Base-by-base conservation (phyloP, 768 basidiomycete species). In the Sarcodon aspratus region DNA sequence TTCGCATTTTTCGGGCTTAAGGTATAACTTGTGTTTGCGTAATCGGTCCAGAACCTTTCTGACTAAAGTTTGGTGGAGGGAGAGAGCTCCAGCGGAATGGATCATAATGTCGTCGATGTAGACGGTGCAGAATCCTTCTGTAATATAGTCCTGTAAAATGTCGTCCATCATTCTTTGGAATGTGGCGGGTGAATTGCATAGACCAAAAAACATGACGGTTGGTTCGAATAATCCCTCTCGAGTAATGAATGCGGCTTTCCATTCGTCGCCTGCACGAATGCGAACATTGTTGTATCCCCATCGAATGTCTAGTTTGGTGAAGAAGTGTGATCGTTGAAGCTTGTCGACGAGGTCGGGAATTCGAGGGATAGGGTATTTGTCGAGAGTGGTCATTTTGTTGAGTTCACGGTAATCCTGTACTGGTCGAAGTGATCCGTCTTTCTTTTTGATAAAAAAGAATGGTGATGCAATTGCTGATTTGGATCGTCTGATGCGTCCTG, bases 51-150 rank as follows among this genome's bases (percentile, higher is more conserved):
- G 50, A 1, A 66, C 57, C 21, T 51, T 35, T 0, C 42, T 31
- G 0, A 58, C 55, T 6, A 56, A 33, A 32, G 48, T 1, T 0
- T 50, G 32, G 33, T 65, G 66, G 35, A 61, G 36, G 3, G 58
- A 52, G 0, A 56, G 8, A 44, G 49, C 21, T 27, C 21, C 54
- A 0, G 61, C 47, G 1, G 67, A 64, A 55, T 60, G 71, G 47
- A 74, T 64, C 0, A 74, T 62, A 18, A 71, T 67, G 49, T 72
- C 62, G 45, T 73, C 68, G 13, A 72, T 49, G 49, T 73, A 74
- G 0, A 73, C 63, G 6, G 72, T 56, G 2, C 70, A 58, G 12
- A 44, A 33, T 0, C 61, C 61, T 36, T 55, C 17, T 11, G 55
- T 52, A 17, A 69, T 58, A 47, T 63, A 5, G 43, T 66, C 57